Percentiles rank a stretch among this genome's conserved stretches.
These are phyloP conservation scores for Calvatia gigantea DNA, from an alignment of 768 basidiomycete species.

Conservation along the genomic window DNA sequence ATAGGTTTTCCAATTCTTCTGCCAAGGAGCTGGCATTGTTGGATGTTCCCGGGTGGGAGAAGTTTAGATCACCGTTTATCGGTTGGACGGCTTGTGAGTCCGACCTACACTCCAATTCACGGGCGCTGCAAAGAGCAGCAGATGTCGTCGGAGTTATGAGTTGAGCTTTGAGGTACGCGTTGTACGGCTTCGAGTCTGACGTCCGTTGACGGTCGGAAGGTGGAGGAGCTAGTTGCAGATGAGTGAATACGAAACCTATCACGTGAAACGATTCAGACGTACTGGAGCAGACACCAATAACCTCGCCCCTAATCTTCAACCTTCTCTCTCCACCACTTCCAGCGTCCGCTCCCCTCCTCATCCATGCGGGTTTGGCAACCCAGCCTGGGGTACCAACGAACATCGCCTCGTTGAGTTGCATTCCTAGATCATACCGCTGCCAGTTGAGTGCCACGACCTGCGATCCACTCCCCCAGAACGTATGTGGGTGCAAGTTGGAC, in stretches of 20 bases:
- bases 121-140: neutral
- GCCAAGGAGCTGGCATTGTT: neutral
- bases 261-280: conserved; percentile 17
- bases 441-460: conserved; percentile 60
- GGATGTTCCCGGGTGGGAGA: neutral
- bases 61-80: conserved; percentile 5
- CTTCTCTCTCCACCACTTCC: conserved; percentile 14
- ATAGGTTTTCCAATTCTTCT: conserved; percentile 24
- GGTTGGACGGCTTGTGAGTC: conserved; percentile 3
- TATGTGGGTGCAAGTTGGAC: conserved; percentile 48
- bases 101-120: neutral
- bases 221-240: conserved; percentile 36
- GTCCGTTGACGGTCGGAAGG: conserved; percentile 32
- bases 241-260: neutral
- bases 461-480: conserved; percentile 54
- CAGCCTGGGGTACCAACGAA: conserved; percentile 55
- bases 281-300: conserved; percentile 45
- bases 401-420: conserved; percentile 63
- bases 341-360: conserved; percentile 2
- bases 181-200: conserved; percentile 28
- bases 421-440: conserved; percentile 57
- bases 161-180: conserved; percentile 42
- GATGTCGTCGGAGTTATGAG: conserved; percentile 33
- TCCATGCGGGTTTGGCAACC: conserved; percentile 29
- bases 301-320: conserved; percentile 25